Evolutionary conservation across 2,329 filamentous ascomycete species (phyloP).

Genomic region (Chaetomium globosum): DNA sequence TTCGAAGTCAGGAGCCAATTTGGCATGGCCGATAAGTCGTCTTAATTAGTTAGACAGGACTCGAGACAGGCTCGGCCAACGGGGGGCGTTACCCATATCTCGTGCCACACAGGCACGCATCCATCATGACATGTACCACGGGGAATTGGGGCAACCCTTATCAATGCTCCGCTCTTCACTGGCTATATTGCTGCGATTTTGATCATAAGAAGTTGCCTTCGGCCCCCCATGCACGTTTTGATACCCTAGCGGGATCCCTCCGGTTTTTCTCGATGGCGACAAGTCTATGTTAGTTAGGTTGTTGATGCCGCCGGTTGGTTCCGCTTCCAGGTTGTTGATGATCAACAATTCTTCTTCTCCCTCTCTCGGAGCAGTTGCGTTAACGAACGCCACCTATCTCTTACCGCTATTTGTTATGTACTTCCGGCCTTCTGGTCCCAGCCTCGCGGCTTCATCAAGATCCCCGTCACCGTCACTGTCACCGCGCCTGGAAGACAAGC

Average conservation of each 20-base stretch:
- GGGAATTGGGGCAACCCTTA: constrained; percentile 6
- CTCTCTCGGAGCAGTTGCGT: neutral
- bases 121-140: neutral
- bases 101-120: neutral
- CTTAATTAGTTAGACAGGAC: neutral
- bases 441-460: neutral
- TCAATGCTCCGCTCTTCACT: neutral
- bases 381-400: neutral
- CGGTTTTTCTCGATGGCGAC: neutral
- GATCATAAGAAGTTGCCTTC: neutral
- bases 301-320: neutral
- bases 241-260: neutral
- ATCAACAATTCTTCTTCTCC: neutral
- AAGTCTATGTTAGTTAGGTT: neutral
- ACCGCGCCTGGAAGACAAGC: constrained; percentile 21
- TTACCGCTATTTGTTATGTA: neutral
- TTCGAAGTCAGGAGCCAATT: neutral
- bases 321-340: too few species aligned
- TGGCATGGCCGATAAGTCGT: neutral
- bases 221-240: neutral
- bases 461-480: neutral
- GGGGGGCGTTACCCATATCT: neutral
- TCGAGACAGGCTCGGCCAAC: neutral
- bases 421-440: neutral
- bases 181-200: neutral